Evolutionary conservation across 2,329 filamentous ascomycete species (phyloP).

Genomic region (Penicillium sp.): DNA sequence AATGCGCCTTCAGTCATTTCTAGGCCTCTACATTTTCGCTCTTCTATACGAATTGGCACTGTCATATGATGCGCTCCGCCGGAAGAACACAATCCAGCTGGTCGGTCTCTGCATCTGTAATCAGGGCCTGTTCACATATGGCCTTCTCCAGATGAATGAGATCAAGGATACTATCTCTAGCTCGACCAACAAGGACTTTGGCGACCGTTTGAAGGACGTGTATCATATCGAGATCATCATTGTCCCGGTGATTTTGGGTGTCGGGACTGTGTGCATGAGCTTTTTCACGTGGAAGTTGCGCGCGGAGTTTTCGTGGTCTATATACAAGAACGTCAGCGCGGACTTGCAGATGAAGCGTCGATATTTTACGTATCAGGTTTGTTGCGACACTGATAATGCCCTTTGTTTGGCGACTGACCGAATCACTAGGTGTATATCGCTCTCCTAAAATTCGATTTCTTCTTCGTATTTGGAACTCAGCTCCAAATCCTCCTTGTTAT

Average conservation of each 20-base stretch:
- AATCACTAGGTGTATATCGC: slow-evolving; percentile 17
- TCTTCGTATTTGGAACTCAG: slow-evolving; percentile 20
- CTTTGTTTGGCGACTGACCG: background rate
- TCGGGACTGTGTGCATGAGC: slow-evolving; percentile 11
- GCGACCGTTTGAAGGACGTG: background rate
- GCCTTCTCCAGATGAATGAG: slow-evolving; percentile 15
- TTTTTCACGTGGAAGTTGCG: slow-evolving; percentile 19
- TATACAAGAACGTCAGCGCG: slow-evolving; percentile 21
- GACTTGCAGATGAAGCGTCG: slow-evolving; percentile 21
- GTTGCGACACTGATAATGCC: background rate
- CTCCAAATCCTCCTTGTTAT: slow-evolving; percentile 18
- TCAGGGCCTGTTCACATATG: slow-evolving; percentile 16
- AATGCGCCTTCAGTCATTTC: slow-evolving; percentile 18
- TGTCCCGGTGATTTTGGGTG: slow-evolving; percentile 15
- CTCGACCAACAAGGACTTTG: background rate
- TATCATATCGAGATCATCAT: slow-evolving; percentile 15
- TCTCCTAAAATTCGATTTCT: slow-evolving; percentile 20
- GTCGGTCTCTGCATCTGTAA: slow-evolving; percentile 19
- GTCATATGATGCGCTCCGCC: slow-evolving; percentile 19
- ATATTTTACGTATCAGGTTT: slow-evolving; percentile 18
- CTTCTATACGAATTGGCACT: slow-evolving; percentile 18
- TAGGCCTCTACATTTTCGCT: slow-evolving; percentile 20
- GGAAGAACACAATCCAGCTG: slow-evolving; percentile 19
- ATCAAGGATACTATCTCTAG: slow-evolving; percentile 10
- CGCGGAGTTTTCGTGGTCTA: slow-evolving; percentile 19